A percentile compares a stretch with the other conserved stretches of the same genome.
These are phyloP conservation scores for Sanguinoderma infundibulare DNA, from an alignment of 1,284 basidiomycete species.

Conservation along the genomic window DNA sequence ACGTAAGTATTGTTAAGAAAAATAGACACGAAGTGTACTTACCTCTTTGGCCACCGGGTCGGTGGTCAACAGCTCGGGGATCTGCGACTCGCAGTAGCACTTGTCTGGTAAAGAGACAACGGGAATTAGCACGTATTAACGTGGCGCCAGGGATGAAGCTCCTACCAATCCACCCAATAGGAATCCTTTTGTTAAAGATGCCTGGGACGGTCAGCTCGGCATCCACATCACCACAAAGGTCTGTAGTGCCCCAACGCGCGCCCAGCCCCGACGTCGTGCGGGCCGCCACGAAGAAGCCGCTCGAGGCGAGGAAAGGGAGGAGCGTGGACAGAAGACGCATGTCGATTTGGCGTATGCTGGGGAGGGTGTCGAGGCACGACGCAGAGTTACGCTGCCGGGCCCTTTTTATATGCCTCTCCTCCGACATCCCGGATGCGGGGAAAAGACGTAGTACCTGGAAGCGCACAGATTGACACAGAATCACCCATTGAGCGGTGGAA, in stretches of 20 bases:
- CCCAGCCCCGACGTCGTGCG: constrained; percentile 16
- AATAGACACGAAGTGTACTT: no score
- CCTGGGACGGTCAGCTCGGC: constrained; percentile 38
- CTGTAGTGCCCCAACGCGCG: constrained; percentile 30
- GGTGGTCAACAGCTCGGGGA: constrained; percentile 39
- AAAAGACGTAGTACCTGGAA: not conserved
- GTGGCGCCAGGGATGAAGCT: no score
- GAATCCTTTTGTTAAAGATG: constrained; percentile 28
- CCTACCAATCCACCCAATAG: constrained; percentile 41
- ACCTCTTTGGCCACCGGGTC: constrained; percentile 34
- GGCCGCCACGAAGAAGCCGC: constrained; percentile 8
- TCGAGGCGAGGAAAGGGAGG: constrained; percentile 5
- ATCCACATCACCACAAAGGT: constrained; percentile 46
- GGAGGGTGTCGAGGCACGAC: not conserved
- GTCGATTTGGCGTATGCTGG: not conserved
- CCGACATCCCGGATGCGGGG: not conserved
- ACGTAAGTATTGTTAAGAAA: not conserved
- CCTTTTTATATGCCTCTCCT: constrained; percentile 1
- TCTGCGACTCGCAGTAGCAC: constrained; percentile 44
- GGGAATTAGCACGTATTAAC: no score
- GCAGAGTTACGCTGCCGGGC: not conserved
- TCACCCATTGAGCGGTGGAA: constrained; percentile 8
- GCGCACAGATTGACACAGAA: not conserved
- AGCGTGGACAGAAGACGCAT: constrained; percentile 1
- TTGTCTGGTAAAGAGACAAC: constrained; percentile 34